Evolutionary conservation across 208 protist species (phyloP), one percentile per base, ranked within the genome.

Genomic region (Angomonas ambiguus): DNA sequence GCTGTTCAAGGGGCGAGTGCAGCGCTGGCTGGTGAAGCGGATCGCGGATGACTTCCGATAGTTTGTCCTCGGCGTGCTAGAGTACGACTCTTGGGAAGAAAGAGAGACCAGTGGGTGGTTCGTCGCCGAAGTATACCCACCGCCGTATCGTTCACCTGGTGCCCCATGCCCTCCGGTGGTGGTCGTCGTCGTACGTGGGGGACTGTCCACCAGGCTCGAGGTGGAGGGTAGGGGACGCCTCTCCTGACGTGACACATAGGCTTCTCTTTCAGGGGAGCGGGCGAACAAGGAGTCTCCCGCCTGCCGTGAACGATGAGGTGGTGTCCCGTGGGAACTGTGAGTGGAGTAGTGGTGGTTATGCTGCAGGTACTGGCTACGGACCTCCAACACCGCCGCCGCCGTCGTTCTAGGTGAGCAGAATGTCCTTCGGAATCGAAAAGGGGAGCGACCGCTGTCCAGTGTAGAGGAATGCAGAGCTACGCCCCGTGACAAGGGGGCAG

Each of bases 401-500:
- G 45, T 53, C 45, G 45, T 53, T n/a, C 45, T 53, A 5, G 45
- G 45, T 8, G 45, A 53, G 45, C 45, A 53, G 24, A 53, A 24
- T 24, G 45, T 24, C 45, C 24, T 53, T 5, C 24, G 20, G 18
- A 53, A 13, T 41, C 35, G 35, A n/a, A n/a, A n/a, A n/a, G n/a
- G n/a, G n/a, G n/a, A n/a, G n/a, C n/a, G n/a, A n/a, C n/a, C n/a
- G n/a, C n/a, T n/a, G n/a, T n/a, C 38, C 38, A 45, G 11, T n/a
- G 38, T 16, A 45, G 38, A 45, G 16, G 38, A 45, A 45, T 8
- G 8, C 38, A 45, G 38, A 16, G 16, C 11, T 45, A 16, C n/a
- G n/a, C n/a, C n/a, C n/a, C n/a, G n/a, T n/a, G n/a, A n/a, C n/a
- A n/a, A n/a, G n/a, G n/a, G n/a, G n/a, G n/a, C n/a, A n/a, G n/a